Evolutionary conservation across 176 grass and related monocot genomes (phyloP), one percentile per base, ranked within the genome.

Genomic region (Pontederia crassipes): DNA sequence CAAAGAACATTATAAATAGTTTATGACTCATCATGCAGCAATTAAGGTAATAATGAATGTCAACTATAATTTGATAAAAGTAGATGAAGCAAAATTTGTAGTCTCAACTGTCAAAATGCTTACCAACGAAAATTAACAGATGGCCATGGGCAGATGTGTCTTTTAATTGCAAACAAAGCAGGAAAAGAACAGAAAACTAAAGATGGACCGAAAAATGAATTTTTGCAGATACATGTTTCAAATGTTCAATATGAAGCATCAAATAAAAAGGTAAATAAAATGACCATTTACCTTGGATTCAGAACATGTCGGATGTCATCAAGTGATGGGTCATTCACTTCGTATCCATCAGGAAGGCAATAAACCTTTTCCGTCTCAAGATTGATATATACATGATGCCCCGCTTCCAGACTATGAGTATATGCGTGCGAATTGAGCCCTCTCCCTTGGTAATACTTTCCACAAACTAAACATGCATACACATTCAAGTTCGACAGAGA

Each of bases 391-490:
- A 98, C 87, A 15, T 98, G 87, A 58, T 97, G 93, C 15, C 84
- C 87, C 57, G 93, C 93, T 82, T 97, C 93, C 28, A 97, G 93
- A 48, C 87, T 91, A 53, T 97, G 93, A 0, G 93, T 97, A 77
- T 97, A 91, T n/a, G 93, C 93, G 74, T 97, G 87, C 14, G 93
- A 97, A 79, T 88, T 97, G 67, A 97, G 80, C 17, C 93, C 93
- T 85, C 93, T 85, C 72, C 93, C 93, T 91, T 97, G 93, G 76
- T 78, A 97, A 76, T 97, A 97, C 71, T 97, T 97, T 48, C 93
- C 93, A 71, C 93, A 97, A 52, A 97, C 93, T 52, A 97, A 85
- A 45, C 93, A 97, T 4, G 87, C 93, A 67, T 97, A 97, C 32
- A 91, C 93, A 58, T 97, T 97, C 84, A 97, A 70, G 68, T 91